Evolutionary conservation across 768 basidiomycete genomes (phyloP).

Genomic region (Dendrothele bispora): DNA sequence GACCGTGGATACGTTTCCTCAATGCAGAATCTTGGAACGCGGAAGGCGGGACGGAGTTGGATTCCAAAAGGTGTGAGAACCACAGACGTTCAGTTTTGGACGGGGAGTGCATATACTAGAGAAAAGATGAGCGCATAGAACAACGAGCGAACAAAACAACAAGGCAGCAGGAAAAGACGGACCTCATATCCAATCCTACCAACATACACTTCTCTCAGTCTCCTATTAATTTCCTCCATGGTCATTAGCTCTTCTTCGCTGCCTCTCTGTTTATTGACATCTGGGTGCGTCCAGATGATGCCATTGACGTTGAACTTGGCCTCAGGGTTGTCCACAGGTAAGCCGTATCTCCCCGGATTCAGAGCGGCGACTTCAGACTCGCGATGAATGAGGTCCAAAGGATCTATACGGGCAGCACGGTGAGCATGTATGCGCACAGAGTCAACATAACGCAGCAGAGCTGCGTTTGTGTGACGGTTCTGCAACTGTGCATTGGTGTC

Average conservation of each 20-base stretch:
- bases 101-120: slow-evolving; percentile 80
- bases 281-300: slow-evolving; percentile 70
- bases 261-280: slow-evolving; percentile 28
- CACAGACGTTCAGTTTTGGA: slow-evolving; percentile 84
- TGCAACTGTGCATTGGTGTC: slow-evolving; percentile 65
- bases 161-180: slow-evolving; percentile 2
- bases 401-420: slow-evolving; percentile 84
- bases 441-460: slow-evolving; percentile 86
- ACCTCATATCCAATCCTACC: slow-evolving; percentile 86
- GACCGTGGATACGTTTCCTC: slow-evolving; percentile 61
- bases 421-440: slow-evolving; percentile 85
- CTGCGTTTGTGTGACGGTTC: slow-evolving; percentile 71
- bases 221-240: slow-evolving; percentile 66
- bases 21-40: slow-evolving; percentile 27
- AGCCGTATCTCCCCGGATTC: slow-evolving; percentile 74
- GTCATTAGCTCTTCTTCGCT: slow-evolving; percentile 55
- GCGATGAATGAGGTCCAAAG: slow-evolving; percentile 82
- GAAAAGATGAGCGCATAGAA: not conserved
- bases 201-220: slow-evolving; percentile 75
- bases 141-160: not conserved
- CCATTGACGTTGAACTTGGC: slow-evolving; percentile 73
- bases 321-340: slow-evolving; percentile 50
- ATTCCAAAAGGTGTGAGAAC: slow-evolving; percentile 87
- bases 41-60: slow-evolving; percentile 40
- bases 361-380: slow-evolving; percentile 77